A percentile compares a stretch with the other conserved stretches of the same genome.
These are phyloP conservation scores for Tolypocladium ovalisporum DNA, from an alignment of 2,329 filamentous ascomycete species.

Conservation along the genomic window DNA sequence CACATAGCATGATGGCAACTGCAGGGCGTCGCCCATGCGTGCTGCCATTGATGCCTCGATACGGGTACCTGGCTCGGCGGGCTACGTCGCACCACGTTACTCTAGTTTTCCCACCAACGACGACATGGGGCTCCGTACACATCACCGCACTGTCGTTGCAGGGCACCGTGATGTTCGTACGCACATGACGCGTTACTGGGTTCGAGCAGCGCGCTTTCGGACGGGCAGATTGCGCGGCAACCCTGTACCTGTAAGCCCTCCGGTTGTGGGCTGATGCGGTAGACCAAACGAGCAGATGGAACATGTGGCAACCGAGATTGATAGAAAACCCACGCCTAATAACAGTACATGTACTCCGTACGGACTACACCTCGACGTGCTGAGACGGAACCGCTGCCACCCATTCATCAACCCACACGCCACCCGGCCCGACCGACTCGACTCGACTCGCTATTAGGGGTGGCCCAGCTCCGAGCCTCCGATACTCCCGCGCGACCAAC, in stretches of 20 bases:
- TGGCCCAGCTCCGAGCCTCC: slow-evolving; percentile 5
- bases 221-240: not conserved
- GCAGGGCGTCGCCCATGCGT: too few relatives aligned
- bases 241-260: not conserved
- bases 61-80: not conserved
- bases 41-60: too few relatives aligned
- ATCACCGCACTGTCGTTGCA: not conserved
- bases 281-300: slow-evolving; percentile 2
- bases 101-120: not conserved
- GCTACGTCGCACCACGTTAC: not conserved
- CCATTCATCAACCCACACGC: not conserved
- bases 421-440: not conserved
- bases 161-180: not conserved
- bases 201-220: not conserved
- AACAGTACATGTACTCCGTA: not conserved
- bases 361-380: too few relatives aligned
- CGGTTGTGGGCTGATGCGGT: slow-evolving; percentile 5
- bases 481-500: slow-evolving; percentile 4
- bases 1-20: not conserved
- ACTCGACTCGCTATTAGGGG: too few relatives aligned
- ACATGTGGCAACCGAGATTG: slow-evolving; percentile 2
- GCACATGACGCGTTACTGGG: not conserved
- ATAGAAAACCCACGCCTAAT: not conserved
- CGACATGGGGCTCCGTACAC: too few relatives aligned
- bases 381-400: too few relatives aligned